A percentile compares a stretch with the other conserved stretches of the same genome.
These are phyloP conservation scores for Discostella stelligera DNA, from an alignment of 352 stramenopile genomes.

Conservation along the genomic window DNA sequence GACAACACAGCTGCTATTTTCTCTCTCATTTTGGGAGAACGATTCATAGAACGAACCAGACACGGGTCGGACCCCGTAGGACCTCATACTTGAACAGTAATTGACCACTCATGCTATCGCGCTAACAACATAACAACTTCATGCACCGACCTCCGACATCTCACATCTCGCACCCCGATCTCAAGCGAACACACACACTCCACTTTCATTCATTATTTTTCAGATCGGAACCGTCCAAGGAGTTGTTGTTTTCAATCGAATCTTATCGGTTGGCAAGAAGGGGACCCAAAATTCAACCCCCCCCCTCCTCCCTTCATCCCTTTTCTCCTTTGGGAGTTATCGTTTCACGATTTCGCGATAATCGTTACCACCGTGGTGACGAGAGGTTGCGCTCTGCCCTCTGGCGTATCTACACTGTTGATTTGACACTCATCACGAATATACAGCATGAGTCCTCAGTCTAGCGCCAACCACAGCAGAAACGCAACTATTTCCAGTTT, in stretches of 20 bases:
- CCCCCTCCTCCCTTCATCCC: neutral
- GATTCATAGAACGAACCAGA: neutral
- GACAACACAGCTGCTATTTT: neutral
- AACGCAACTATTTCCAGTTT: constrained; percentile 20
- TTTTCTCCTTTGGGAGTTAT: neutral
- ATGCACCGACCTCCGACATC: neutral
- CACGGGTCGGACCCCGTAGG: too few relatives aligned
- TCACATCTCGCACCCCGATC: too few relatives aligned
- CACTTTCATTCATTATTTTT: neutral
- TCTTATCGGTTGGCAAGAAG: neutral
- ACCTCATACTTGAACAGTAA: too few relatives aligned
- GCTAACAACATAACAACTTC: neutral
- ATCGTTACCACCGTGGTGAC: constrained; percentile 17
- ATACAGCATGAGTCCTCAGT: constrained; percentile 50
- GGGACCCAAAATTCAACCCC: neutral
- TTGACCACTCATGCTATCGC: neutral
- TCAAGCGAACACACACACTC: neutral
- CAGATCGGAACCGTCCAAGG: neutral
- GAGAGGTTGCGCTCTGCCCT: constrained; percentile 12
- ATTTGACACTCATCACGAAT: constrained; percentile 46
- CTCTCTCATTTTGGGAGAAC: neutral
- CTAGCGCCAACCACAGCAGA: constrained; percentile 22
- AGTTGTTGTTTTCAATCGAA: neutral
- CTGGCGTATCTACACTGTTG: constrained; percentile 33
- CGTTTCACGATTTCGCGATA: neutral